These are phyloP conservation scores for Cyclostephanos invisitatus DNA, from an alignment of 108 stramenopile species.

Conservation along the genomic window DNA sequence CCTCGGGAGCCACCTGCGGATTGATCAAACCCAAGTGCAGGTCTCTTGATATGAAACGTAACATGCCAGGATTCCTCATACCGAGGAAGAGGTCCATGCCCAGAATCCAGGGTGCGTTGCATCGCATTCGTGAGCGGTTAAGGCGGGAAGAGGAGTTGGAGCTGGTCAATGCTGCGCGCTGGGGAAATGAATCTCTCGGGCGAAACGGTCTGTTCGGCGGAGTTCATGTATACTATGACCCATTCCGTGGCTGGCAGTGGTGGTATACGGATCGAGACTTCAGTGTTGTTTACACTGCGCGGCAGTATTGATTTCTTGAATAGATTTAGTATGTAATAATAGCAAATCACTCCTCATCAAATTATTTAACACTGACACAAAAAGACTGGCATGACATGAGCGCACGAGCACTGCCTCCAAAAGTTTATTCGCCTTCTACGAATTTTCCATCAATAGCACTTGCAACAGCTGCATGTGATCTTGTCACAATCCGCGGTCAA, in stretches of 20 bases:
- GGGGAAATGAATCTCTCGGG: conserved; percentile 25
- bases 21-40: conserved; percentile 21
- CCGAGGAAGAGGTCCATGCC: conserved; percentile 40
- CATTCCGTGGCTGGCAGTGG: conserved; percentile 70
- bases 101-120: conserved; percentile 19
- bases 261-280: conserved; percentile 75
- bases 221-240: conserved; percentile 79
- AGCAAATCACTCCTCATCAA: no score
- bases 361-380: not conserved
- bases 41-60: conserved; percentile 16
- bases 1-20: conserved; percentile 16
- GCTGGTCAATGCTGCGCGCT: conserved; percentile 28
- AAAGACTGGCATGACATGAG: not conserved
- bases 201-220: conserved; percentile 46
- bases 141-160: conserved; percentile 23
- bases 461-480: conserved; percentile 28
- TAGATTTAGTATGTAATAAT: no score
- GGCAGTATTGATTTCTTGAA: no score
- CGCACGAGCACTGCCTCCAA: not conserved
- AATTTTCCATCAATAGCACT: conserved; percentile 8
- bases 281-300: conserved; percentile 35
- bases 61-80: conserved; percentile 38
- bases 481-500: conserved; percentile 27
- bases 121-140: conserved; percentile 26
- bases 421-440: not conserved